phyloP scores from a whole-genome alignment of 352 stramenopile species.

The Phytophthora ohioensis region DNA sequence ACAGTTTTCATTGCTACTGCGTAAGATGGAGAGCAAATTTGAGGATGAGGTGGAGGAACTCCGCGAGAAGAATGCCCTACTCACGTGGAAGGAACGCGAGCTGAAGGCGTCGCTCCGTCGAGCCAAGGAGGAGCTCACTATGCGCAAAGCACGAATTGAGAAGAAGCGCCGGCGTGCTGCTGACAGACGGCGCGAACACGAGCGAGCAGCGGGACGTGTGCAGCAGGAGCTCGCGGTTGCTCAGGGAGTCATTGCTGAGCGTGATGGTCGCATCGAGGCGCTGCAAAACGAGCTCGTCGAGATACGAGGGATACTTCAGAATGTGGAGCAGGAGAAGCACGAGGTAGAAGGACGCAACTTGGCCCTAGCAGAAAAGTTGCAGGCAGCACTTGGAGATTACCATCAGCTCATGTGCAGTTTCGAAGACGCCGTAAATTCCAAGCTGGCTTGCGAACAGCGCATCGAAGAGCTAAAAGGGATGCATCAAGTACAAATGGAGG shows the following conservation, averaged over 20 bases:
- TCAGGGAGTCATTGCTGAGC: conserved; percentile 21
- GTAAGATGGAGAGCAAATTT: conserved; percentile 83
- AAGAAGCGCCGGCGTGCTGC: conserved; percentile 77
- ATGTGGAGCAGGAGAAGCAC: conserved; percentile 49
- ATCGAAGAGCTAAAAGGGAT: conserved; percentile 51
- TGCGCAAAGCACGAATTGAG: conserved; percentile 73
- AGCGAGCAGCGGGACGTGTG: conserved; percentile 55
- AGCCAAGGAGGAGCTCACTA: conserved; percentile 64
- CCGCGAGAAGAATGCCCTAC: conserved; percentile 72
- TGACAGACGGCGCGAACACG: conserved; percentile 70
- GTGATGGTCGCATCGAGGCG: conserved; percentile 16
- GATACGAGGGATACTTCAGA: conserved; percentile 31
- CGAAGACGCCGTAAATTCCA: conserved; percentile 57
- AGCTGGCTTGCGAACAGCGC: conserved; percentile 59
- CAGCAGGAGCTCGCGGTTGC: conserved; percentile 45
- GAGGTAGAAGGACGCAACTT: conserved; percentile 58
- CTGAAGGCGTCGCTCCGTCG: conserved; percentile 73
- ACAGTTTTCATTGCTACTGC: conserved; percentile 73
- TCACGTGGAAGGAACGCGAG: conserved; percentile 77
- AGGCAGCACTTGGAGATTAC: conserved; percentile 70
- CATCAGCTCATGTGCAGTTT: conserved; percentile 74
- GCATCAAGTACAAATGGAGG: conserved; percentile 63
- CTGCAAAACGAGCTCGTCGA: conserved; percentile 39
- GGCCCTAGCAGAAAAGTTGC: conserved; percentile 66
- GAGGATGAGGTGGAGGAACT: conserved; percentile 81